Base-by-base conservation (phyloP, 2,329 filamentous ascomycete species). In the Aspergillus oerlinghausenensis region DNA sequence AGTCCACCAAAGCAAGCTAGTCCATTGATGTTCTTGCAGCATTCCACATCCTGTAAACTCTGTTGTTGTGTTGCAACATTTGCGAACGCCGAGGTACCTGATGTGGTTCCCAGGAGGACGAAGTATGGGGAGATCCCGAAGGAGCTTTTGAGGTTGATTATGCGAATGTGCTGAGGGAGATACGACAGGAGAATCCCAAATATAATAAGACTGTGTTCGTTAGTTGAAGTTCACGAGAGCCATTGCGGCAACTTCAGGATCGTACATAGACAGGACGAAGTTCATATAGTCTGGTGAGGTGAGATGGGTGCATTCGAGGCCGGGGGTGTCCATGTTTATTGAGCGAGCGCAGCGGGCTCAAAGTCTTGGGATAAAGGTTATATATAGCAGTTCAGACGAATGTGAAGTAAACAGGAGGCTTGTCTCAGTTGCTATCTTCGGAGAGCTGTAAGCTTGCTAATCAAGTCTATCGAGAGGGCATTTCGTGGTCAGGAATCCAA, bases 41-140 rank as follows among this genome's bases (percentile, higher is more conserved):
- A 99, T 54, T 83, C 84, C 59, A 97, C 87, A 71, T 96, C 92
- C 55, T 85, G 82, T 35, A 90, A 84, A 55, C 90, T 96, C 57
- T 86, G 84, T n/a, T 90, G 89, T 14, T 96, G 84, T 0, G 90
- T 88, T 53, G 97, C 79, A 69, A 99, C 97, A 70, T 97, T 97
- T 61, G 90, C 90, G 67, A 99, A 91, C 26, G 90, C 89, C 50
- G 89, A 90, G 52, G 89, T 96, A 65, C 89, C 89, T 7, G 91
- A 95, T 1, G 93, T 93, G 26, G 89, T 90, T 58, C 94, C 94
- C n/a, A 99, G 85, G 1, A 97, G 84, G 62, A 99, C 87, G 70
- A 96, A 99, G 75, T 93, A 94, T 8, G 94, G 93, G 29, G 92
- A 97, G 60, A 99, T 92, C 60, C 94, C 94, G 73, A 96, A 93